Conservation (phyloP, 345 rosid genomes). For the Salix udensis region DNA sequence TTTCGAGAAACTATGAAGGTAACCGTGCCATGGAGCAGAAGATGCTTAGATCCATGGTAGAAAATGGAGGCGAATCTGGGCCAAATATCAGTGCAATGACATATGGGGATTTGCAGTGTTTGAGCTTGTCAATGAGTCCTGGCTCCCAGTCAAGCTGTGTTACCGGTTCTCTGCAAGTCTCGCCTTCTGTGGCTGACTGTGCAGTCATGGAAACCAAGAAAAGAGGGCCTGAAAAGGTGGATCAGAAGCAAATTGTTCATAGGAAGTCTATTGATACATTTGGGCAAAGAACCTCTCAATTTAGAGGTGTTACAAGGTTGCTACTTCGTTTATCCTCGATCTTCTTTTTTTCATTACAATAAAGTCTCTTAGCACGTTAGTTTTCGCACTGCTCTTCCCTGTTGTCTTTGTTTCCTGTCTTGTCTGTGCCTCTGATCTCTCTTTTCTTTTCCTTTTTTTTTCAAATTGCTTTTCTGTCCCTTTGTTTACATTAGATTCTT, state of each 20-base stretch:
- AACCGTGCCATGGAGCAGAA: conserved; percentile 51
- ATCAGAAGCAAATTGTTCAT: conserved; percentile 76
- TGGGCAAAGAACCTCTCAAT: conserved; percentile 98
- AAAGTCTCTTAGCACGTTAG: not conserved
- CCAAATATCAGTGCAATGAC: conserved; percentile 45
- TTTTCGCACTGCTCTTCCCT: not conserved
- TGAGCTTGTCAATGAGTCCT: conserved; percentile 98
- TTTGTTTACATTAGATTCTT: not conserved
- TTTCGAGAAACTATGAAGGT: conserved; percentile 39
- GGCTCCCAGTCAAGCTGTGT: conserved; percentile 88
- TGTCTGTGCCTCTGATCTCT: not conserved
- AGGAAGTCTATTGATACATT: conserved; percentile 94
- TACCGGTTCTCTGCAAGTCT: conserved; percentile 57
- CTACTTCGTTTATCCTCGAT: not conserved
- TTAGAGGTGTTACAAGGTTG: conserved; percentile 95
- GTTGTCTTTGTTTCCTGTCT: too few relatives aligned
- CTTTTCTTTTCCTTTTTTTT: not conserved
- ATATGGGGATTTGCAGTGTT: conserved; percentile 72
- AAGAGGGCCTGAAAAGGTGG: conserved; percentile 64
- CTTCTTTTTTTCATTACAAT: too few relatives aligned
- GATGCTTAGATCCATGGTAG: conserved; percentile 33
- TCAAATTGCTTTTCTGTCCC: too few relatives aligned
- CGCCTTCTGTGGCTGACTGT: conserved; percentile 42
- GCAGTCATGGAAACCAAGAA: conserved; percentile 67
- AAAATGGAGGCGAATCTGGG: conserved; percentile 38